Conservation (phyloP, 148 eudicot genomes). For the Spergularia bocconei region DNA sequence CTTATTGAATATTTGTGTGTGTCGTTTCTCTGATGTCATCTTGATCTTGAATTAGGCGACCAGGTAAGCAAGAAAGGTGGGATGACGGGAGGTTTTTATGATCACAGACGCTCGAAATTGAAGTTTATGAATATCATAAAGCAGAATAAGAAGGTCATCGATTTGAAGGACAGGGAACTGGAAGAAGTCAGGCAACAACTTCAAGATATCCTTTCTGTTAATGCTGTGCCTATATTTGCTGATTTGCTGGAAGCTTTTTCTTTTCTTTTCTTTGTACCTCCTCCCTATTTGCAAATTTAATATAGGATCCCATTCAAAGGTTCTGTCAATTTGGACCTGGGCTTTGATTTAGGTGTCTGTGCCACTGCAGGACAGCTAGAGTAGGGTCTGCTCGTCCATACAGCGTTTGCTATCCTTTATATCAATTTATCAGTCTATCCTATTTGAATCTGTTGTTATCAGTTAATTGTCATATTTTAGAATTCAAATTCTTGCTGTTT, state of each 20-base stretch:
- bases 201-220: slow-evolving; percentile 75
- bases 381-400: no score
- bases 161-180: slow-evolving; percentile 56
- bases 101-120: slow-evolving; percentile 82
- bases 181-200: slow-evolving; percentile 56
- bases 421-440: background rate
- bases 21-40: slow-evolving; percentile 18
- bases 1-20: slow-evolving; percentile 11
- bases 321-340: no score
- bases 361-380: no score
- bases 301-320: background rate
- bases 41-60: slow-evolving; percentile 60
- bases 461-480: background rate
- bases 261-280: slow-evolving; percentile 1
- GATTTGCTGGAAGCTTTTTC: background rate
- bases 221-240: background rate
- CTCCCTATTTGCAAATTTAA: background rate
- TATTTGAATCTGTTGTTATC: background rate
- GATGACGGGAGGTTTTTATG: slow-evolving; percentile 99
- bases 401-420: background rate
- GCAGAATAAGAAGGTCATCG: slow-evolving; percentile 50
- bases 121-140: slow-evolving; percentile 78
- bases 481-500: slow-evolving; percentile 20
- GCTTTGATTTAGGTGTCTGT: no score
- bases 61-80: slow-evolving; percentile 99